Percentiles rank a stretch among this genome's conserved stretches.
Evolutionary conservation across 1,284 basidiomycete species (phyloP).

Genomic region (Sporisorium sorghi): DNA sequence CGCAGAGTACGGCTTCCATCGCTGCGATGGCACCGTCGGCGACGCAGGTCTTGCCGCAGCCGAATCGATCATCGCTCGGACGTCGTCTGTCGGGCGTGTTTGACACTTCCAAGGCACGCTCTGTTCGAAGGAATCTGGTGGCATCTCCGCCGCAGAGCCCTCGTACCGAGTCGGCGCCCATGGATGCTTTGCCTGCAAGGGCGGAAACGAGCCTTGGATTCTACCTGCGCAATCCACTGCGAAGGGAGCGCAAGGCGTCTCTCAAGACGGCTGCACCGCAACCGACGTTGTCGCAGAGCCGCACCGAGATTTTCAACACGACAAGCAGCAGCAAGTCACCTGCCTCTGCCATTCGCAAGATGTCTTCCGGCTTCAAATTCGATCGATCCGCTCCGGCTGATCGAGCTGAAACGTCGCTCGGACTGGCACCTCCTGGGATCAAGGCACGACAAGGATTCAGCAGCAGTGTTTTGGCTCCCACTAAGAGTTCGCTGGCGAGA

Average conservation of each 20-base stretch:
- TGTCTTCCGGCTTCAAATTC: constrained; percentile 21
- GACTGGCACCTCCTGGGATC: constrained; percentile 9
- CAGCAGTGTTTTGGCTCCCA: constrained; percentile 33
- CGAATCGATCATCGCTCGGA: constrained; percentile 19
- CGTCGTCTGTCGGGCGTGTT: constrained; percentile 29
- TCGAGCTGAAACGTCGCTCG: constrained; percentile 35
- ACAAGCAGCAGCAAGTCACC: constrained; percentile 10
- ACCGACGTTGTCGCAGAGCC: neutral
- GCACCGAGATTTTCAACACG: neutral
- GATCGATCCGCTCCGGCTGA: constrained; percentile 9
- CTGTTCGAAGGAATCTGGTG: neutral
- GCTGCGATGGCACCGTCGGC: constrained; percentile 1
- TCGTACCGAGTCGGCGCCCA: neutral
- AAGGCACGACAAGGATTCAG: constrained; percentile 20
- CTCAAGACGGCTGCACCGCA: constrained; percentile 6
- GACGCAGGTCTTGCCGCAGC: neutral
- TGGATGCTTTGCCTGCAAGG: constrained; percentile 17
- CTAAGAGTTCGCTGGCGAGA: constrained; percentile 37
- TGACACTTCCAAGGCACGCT: constrained; percentile 16
- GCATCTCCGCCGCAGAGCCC: constrained; percentile 19
- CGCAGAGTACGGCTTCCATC: constrained; percentile 8
- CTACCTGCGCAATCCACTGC: constrained; percentile 32
- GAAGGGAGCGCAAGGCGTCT: constrained; percentile 28
- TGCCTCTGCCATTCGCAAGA: constrained; percentile 24
- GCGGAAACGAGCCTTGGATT: constrained; percentile 41